Conservation (phyloP, 2,329 filamentous ascomycete species). For the Fusarium pseudoanthophilum region DNA sequence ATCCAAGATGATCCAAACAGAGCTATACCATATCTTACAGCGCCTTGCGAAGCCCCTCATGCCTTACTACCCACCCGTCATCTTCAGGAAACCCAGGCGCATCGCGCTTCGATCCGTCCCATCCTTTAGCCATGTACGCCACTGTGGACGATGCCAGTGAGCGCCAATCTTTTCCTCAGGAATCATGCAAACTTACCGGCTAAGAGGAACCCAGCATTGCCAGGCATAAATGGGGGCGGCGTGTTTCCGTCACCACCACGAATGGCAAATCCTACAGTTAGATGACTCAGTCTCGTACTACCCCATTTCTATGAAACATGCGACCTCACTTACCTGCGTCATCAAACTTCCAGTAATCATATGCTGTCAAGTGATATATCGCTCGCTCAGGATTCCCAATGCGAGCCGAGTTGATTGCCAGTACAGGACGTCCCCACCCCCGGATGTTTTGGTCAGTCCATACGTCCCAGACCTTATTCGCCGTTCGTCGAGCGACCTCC, state of each 20-base stretch:
- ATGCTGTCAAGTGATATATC: slow-evolving; percentile 54
- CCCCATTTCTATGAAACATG: rapidly evolving
- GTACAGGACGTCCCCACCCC: slow-evolving; percentile 59
- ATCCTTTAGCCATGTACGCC: slow-evolving; percentile 50
- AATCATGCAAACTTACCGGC: slow-evolving; percentile 30
- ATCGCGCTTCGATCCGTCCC: slow-evolving; percentile 40
- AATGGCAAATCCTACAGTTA: slow-evolving; percentile 40
- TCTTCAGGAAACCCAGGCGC: slow-evolving; percentile 51
- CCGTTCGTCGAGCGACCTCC: slow-evolving; percentile 50
- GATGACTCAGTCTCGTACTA: not conserved
- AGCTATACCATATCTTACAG: slow-evolving; percentile 34
- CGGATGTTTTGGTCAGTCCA: slow-evolving; percentile 57
- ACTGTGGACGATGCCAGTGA: slow-evolving; percentile 34
- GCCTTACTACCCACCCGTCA: slow-evolving; percentile 49
- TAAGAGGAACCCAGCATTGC: slow-evolving; percentile 52
- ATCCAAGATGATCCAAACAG: not conserved
- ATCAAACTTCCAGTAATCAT: slow-evolving; percentile 55
- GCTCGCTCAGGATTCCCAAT: slow-evolving; percentile 56
- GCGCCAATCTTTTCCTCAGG: rapidly evolving
- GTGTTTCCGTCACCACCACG: slow-evolving; percentile 46
- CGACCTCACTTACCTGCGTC: slow-evolving; percentile 47
- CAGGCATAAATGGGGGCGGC: slow-evolving; percentile 51
- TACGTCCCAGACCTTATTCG: slow-evolving; percentile 51
- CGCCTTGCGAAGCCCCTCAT: slow-evolving; percentile 50
- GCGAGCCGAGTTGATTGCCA: slow-evolving; percentile 58